Conservation (phyloP, 1,139 yeast genomes). For the Hansenula lynferdii region DNA sequence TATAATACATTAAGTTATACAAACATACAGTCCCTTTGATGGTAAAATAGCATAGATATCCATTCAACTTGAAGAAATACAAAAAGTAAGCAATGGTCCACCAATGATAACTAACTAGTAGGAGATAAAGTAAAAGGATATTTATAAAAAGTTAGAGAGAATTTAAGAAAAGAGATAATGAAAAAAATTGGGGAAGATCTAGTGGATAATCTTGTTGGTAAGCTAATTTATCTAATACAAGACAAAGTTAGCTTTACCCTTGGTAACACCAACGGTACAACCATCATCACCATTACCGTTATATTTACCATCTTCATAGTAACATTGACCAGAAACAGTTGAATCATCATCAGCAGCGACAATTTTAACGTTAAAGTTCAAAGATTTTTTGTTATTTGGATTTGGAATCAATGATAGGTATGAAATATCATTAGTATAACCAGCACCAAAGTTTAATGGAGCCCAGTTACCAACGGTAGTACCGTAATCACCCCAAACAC, state of each 20-base stretch:
- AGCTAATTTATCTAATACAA: slow-evolving; percentile 32
- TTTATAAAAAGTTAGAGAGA: not conserved
- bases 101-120: slow-evolving; percentile 11
- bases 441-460: slow-evolving; percentile 76
- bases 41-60: too few species aligned
- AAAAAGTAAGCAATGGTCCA: not conserved
- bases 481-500: slow-evolving; percentile 68
- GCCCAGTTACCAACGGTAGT: slow-evolving; percentile 81
- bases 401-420: slow-evolving; percentile 78
- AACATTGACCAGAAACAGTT: slow-evolving; percentile 54
- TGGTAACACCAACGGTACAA: slow-evolving; percentile 68
- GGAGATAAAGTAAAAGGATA: slow-evolving; percentile 27
- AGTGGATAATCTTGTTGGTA: too few species aligned
- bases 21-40: not conserved
- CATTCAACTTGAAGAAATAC: too few species aligned
- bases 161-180: slow-evolving; percentile 37
- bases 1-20: not conserved
- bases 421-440: slow-evolving; percentile 54
- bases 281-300: slow-evolving; percentile 65
- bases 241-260: slow-evolving; percentile 67
- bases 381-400: slow-evolving; percentile 62
- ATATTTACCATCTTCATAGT: slow-evolving; percentile 58
- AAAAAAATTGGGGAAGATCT: slow-evolving; percentile 50
- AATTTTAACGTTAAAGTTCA: slow-evolving; percentile 67
- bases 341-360: slow-evolving; percentile 49